Base-by-base conservation (phyloP, 2,329 filamentous ascomycete species). In the Cladosporium halotolerans region DNA sequence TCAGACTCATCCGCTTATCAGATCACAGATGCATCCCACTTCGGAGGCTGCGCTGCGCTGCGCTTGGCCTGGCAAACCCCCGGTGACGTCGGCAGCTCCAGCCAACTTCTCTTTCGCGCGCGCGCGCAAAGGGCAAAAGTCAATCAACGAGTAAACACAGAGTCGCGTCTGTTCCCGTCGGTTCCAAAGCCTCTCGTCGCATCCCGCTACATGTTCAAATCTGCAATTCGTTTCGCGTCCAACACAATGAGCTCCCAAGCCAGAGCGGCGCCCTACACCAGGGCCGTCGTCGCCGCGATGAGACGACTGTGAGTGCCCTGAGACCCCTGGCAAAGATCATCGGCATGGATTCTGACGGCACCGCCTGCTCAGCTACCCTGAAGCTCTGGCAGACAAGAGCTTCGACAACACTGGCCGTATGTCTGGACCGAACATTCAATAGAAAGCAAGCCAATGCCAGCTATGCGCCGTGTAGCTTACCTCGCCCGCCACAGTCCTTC, bases 361-460 rank as follows among this genome's bases (percentile, higher is more conserved):
- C 2, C 34, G 14, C 11, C 18, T n/a, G 16, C 23, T 54, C 58
- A 93, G 90, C 55, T 99, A 96, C 68, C 93, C 93, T 0, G 89
- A 95, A 67, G 83, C 83, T 56, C 77, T 96, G 40, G 93, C 93
- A 9, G 93, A 97, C 67, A 85, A 85, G 62, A 84, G 86, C 60
- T 99, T 91, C 80, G 93, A 99, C 69, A 99, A 99, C 66, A 96
- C 95, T n/a, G 93, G 93, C 52, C 70, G 81, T 82, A 68, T 62
- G 76, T 55, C 11, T 28, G 23, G 28, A 50, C 13, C 40, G 32
- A 44, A 19, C 42, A 18, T 3, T 45, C 23, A 3, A 11, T 34
- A 33, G 36, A 39, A 44, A 28, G 23, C 14, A 28, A 23, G 9
- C 11, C 13, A 13, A 38, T 39, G 6, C 11, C 11, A 45, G 28